Evolutionary conservation across 2,329 filamentous ascomycete genomes (phyloP).

Genomic region (Penicillium psychrosexuale): DNA sequence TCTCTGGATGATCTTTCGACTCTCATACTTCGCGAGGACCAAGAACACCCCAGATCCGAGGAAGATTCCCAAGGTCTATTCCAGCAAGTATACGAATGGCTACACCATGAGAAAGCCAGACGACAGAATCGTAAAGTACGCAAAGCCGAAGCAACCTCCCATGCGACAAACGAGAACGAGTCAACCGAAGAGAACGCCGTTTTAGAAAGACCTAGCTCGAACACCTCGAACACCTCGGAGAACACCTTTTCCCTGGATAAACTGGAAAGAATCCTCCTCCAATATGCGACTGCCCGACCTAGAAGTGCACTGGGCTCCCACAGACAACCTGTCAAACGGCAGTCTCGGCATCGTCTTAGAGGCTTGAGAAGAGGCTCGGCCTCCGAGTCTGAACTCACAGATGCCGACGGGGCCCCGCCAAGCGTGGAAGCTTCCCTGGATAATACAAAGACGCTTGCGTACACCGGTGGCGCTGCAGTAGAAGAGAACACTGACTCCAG

Average conservation of each 20-base stretch:
- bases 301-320: slow-evolving; percentile 17
- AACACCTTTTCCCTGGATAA: slow-evolving; percentile 73
- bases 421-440: slow-evolving; percentile 81
- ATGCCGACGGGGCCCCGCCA: slow-evolving; percentile 79
- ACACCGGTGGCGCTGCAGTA: slow-evolving; percentile 55
- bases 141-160: slow-evolving; percentile 41
- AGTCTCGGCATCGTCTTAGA: slow-evolving; percentile 35
- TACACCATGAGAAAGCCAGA: slow-evolving; percentile 73
- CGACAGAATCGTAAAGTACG: slow-evolving; percentile 55
- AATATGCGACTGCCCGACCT: slow-evolving; percentile 38
- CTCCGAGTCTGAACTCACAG: slow-evolving; percentile 81
- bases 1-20: slow-evolving; percentile 31
- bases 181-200: slow-evolving; percentile 25
- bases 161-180: slow-evolving; percentile 34
- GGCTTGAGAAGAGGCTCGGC: slow-evolving; percentile 52
- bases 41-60: slow-evolving; percentile 25
- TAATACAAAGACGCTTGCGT: slow-evolving; percentile 83
- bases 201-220: slow-evolving; percentile 45
- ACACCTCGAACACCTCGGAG: slow-evolving; percentile 63
- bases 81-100: slow-evolving; percentile 76
- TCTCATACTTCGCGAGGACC: slow-evolving; percentile 26
- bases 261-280: slow-evolving; percentile 67
- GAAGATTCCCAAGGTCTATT: slow-evolving; percentile 51
- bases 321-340: slow-evolving; percentile 21
- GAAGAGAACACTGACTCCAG: slow-evolving; percentile 43